phyloP scores from a whole-genome alignment of 192 early-diverging fungal species.

The Gigaspora rosea region DNA sequence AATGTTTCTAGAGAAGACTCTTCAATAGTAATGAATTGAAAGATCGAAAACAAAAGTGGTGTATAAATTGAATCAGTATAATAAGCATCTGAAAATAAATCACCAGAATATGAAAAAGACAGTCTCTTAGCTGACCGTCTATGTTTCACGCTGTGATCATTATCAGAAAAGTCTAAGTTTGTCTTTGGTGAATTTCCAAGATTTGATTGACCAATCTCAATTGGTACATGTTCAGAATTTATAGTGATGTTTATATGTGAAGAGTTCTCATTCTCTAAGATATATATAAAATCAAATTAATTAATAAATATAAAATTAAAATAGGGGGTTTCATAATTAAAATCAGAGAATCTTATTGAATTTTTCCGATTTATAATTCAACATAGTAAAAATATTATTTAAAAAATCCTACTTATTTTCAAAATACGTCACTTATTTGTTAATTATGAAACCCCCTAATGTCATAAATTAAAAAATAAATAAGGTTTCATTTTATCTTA shows the following conservation, averaged over 20 bases:
- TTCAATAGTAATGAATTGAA: slow-evolving; percentile 49
- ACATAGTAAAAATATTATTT: too few species aligned
- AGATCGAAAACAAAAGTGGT: slow-evolving; percentile 47
- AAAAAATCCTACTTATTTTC: too few species aligned
- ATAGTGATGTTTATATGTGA: slow-evolving; percentile 27
- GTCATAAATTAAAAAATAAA: neutral
- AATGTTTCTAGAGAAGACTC: slow-evolving; percentile 45
- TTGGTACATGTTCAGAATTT: neutral
- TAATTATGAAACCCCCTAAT: too few species aligned
- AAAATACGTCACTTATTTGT: too few species aligned
- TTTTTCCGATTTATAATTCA: too few species aligned
- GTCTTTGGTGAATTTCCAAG: neutral
- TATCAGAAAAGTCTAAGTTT: neutral
- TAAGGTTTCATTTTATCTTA: too few species aligned
- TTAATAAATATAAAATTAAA: neutral
- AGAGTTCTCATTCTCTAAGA: slow-evolving; percentile 18
- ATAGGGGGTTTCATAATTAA: too few species aligned
- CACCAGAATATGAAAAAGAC: slow-evolving; percentile 29
- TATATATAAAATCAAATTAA: neutral
- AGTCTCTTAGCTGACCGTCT: neutral
- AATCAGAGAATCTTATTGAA: too few species aligned
- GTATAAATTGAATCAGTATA: slow-evolving; percentile 53
- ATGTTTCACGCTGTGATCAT: neutral
- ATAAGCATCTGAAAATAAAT: slow-evolving; percentile 43
- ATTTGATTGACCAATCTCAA: neutral